A percentile compares a stretch with the other conserved stretches of the same genome.
These are phyloP conservation scores for Jamesozyma spencerorum DNA, from an alignment of 805 yeast species.

Conservation along the genomic window DNA sequence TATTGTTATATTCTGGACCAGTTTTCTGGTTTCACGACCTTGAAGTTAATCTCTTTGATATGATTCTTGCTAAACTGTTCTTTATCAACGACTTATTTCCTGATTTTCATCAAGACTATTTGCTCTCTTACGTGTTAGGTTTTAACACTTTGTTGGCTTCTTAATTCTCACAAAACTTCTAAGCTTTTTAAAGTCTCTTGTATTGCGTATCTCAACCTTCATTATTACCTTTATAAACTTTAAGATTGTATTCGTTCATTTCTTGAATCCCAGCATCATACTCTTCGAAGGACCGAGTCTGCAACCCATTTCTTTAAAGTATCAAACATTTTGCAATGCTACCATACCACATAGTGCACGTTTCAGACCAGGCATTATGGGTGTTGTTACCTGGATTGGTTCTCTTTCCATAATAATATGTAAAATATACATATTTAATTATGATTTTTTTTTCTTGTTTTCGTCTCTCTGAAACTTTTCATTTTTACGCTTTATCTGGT, in stretches of 20 bases:
- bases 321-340: neutral
- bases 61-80: neutral
- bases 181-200: neutral
- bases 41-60: no score
- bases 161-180: neutral
- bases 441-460: no score
- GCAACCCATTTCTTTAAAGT: neutral
- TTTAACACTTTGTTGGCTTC: neutral
- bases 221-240: neutral
- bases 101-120: neutral
- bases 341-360: neutral
- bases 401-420: no score
- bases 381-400: no score
- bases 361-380: no score
- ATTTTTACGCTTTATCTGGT: no score
- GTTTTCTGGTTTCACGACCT: neutral
- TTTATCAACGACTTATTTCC: neutral
- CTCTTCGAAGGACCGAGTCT: neutral
- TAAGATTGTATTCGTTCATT: no score
- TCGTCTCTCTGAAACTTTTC: no score
- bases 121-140: neutral
- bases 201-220: no score
- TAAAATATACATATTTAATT: no score
- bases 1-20: neutral
- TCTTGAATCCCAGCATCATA: neutral